phyloP scores from a whole-genome alignment of 139 green algal species.

The Chlorella ohadii region DNA sequence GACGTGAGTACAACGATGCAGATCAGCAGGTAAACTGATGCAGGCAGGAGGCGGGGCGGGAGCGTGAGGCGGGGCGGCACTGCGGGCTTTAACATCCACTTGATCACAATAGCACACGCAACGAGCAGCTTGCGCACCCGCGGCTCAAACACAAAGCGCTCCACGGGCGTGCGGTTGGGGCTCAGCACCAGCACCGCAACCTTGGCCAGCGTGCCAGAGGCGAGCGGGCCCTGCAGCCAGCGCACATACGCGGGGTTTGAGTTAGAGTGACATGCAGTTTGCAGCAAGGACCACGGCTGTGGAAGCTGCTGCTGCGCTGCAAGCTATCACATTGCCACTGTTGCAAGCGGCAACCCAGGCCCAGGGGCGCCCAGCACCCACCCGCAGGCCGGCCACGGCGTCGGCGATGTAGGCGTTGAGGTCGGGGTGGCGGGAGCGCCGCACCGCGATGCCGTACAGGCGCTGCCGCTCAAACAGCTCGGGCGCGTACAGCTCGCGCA shows the following conservation, averaged over 20 bases:
- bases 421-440: slow-evolving; percentile 50
- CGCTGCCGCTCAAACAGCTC: slow-evolving; percentile 56
- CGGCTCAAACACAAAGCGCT: slow-evolving; percentile 51
- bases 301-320: too few relatives aligned
- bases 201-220: slow-evolving; percentile 40
- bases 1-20: too few relatives aligned
- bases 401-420: slow-evolving; percentile 53
- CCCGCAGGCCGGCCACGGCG: slow-evolving; percentile 37
- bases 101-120: too few relatives aligned
- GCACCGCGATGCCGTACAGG: slow-evolving; percentile 51
- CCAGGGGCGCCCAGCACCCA: background rate
- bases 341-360: too few relatives aligned
- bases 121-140: slow-evolving; percentile 6
- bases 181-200: slow-evolving; percentile 46
- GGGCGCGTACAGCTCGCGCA: slow-evolving; percentile 47
- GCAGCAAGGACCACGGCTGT: too few relatives aligned
- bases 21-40: too few relatives aligned
- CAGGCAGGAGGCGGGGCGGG: too few relatives aligned
- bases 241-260: background rate
- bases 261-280: background rate
- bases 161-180: slow-evolving; percentile 28
- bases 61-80: too few relatives aligned
- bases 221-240: slow-evolving; percentile 37
- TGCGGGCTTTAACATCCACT: too few relatives aligned
- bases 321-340: too few relatives aligned